Percentiles rank a stretch among this genome's conserved stretches.
Conservation (phyloP, 2,329 filamentous ascomycete species). For the Phoma sp. region DNA sequence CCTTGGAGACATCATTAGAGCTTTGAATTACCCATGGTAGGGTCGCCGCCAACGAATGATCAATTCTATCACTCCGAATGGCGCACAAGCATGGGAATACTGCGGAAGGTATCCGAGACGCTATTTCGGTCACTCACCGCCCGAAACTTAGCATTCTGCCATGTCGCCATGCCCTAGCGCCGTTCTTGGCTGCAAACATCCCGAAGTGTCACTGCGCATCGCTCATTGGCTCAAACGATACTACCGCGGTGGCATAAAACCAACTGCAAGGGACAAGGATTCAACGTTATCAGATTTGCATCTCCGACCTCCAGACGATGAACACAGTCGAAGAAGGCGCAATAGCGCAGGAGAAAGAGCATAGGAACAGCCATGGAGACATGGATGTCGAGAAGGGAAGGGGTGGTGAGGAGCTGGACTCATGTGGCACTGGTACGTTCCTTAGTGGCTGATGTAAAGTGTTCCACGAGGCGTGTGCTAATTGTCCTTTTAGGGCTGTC, state of each 20-base stretch:
- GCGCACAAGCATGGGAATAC: neutral
- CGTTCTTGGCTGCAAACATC: neutral
- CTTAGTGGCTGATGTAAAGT: neutral
- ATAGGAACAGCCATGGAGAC: neutral
- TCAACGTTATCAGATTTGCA: neutral
- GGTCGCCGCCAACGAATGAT: no score
- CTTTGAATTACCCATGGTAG: no score
- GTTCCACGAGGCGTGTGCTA: neutral
- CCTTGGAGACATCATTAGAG: no score
- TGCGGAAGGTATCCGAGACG: neutral
- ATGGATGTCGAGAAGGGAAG: constrained; percentile 21
- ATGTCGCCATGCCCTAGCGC: constrained; percentile 1
- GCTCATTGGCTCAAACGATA: constrained; percentile 13
- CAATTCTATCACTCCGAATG: neutral
- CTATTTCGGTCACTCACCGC: neutral
- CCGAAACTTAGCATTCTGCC: neutral
- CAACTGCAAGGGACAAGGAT: neutral
- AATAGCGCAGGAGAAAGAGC: constrained; percentile 9
- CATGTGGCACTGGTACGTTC: constrained; percentile 2
- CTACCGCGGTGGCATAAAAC: neutral
- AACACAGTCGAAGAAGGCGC: constrained; percentile 23
- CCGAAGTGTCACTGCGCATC: constrained; percentile 14
- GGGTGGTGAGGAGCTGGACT: neutral
- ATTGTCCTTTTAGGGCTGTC: constrained; percentile 3
- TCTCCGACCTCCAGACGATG: constrained; percentile 15